These are phyloP conservation scores for Centella asiatica DNA, from an alignment of 129 eudicot species.

Conservation along the genomic window DNA sequence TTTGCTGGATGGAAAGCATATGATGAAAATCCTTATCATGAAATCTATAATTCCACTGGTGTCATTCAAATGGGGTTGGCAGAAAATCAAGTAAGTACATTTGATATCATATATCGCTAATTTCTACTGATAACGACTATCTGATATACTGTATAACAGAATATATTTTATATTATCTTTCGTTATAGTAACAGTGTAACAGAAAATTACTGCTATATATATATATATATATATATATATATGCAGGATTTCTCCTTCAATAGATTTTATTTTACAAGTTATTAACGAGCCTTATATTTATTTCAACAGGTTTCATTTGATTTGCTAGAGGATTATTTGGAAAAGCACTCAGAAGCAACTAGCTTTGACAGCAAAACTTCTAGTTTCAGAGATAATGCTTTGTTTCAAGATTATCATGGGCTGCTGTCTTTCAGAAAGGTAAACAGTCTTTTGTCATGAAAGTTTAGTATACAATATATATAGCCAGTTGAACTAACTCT, in stretches of 20 bases:
- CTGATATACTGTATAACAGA: no score
- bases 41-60: slow-evolving; percentile 44
- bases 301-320: slow-evolving; percentile 34
- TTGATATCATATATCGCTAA: no score
- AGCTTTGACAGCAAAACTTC: slow-evolving; percentile 12
- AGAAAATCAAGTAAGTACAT: slow-evolving; percentile 49
- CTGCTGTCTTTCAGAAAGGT: slow-evolving; percentile 33
- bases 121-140: no score
- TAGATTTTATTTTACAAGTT: neutral
- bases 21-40: slow-evolving; percentile 45
- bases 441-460: neutral
- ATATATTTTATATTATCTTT: neutral
- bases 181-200: no score
- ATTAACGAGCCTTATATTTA: no score
- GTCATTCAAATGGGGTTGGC: slow-evolving; percentile 83
- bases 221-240: neutral
- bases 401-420: slow-evolving; percentile 48
- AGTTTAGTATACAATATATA: neutral
- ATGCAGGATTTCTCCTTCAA: neutral
- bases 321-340: slow-evolving; percentile 34
- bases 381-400: slow-evolving; percentile 29
- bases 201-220: no score
- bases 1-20: slow-evolving; percentile 60
- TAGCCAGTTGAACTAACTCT: neutral
- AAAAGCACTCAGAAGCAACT: slow-evolving; percentile 10